These are phyloP conservation scores for Salvia splendens DNA, from an alignment of 257 asterid genomes.

Conservation along the genomic window DNA sequence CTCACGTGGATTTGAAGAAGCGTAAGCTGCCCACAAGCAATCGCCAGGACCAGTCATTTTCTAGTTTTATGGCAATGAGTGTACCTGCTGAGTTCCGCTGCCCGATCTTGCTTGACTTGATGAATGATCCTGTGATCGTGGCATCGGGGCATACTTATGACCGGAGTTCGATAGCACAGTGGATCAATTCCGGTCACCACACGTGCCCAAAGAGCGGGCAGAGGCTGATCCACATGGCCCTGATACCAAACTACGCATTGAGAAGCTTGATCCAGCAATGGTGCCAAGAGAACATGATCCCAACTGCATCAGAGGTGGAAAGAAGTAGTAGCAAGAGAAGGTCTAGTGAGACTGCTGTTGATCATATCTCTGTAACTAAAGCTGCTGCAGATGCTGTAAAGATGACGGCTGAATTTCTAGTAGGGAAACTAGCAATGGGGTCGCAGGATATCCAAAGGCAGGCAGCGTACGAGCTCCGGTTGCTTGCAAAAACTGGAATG, in stretches of 20 bases:
- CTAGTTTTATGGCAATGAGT: constrained; percentile 42
- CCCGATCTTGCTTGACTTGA: constrained; percentile 82
- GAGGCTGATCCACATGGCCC: constrained; percentile 81
- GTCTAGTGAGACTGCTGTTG: constrained; percentile 44
- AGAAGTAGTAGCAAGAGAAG: constrained; percentile 50
- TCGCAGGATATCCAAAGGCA: constrained; percentile 76
- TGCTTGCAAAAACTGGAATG: constrained; percentile 86
- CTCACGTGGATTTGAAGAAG: constrained; percentile 47
- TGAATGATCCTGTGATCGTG: constrained; percentile 78
- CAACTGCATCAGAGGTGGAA: constrained; percentile 46
- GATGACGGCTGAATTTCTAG: constrained; percentile 76
- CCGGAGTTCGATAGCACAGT: constrained; percentile 67
- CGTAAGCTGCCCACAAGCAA: constrained; percentile 33
- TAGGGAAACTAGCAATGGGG: constrained; percentile 79
- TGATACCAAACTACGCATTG: constrained; percentile 75
- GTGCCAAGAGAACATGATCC: constrained; percentile 71
- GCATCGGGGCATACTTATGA: constrained; percentile 93
- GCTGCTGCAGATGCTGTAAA: constrained; percentile 67
- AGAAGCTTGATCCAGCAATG: constrained; percentile 72
- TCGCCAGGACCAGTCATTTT: constrained; percentile 44
- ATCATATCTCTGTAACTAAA: constrained; percentile 78
- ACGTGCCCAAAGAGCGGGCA: constrained; percentile 91
- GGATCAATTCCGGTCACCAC: constrained; percentile 87
- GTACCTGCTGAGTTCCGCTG: constrained; percentile 80
- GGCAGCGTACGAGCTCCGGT: constrained; percentile 81